These are phyloP conservation scores for Phanerodontia chrysosporium DNA, from an alignment of 768 basidiomycete species.

Conservation along the genomic window DNA sequence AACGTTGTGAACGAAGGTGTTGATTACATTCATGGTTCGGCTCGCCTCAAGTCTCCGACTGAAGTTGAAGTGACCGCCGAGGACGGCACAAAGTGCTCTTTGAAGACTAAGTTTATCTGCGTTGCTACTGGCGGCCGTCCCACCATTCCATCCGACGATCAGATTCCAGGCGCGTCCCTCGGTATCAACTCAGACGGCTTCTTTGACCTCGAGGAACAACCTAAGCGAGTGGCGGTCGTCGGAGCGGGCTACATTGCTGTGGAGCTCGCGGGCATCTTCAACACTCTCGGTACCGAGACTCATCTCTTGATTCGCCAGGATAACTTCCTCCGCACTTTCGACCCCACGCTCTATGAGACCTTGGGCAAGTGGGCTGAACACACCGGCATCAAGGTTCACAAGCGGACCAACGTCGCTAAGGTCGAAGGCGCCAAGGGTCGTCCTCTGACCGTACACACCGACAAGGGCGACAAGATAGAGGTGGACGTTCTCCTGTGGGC, in stretches of 20 bases:
- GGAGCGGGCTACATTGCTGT: conserved; percentile 99
- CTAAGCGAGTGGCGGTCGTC: conserved; percentile 88
- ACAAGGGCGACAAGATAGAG: conserved; percentile 72
- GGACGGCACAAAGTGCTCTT: conserved; percentile 64
- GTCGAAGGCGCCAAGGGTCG: conserved; percentile 74
- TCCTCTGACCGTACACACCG: conserved; percentile 67
- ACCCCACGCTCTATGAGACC: conserved; percentile 78
- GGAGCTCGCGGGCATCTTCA: conserved; percentile 92
- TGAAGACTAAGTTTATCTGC: conserved; percentile 74
- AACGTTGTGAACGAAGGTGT: conserved; percentile 88
- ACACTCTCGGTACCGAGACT: conserved; percentile 86
- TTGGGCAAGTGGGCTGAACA: conserved; percentile 92
- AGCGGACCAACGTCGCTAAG: conserved; percentile 64
- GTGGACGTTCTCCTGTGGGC: conserved; percentile 92
- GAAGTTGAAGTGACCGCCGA: conserved; percentile 68
- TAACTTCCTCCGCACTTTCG: conserved; percentile 89
- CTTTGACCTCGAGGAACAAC: conserved; percentile 87
- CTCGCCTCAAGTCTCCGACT: conserved; percentile 62
- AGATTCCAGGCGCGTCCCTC: conserved; percentile 85
- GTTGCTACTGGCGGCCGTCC: conserved; percentile 88
- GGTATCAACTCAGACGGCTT: conserved; percentile 96
- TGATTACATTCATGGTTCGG: conserved; percentile 80
- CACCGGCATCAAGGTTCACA: conserved; percentile 86
- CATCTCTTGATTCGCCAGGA: conserved; percentile 90
- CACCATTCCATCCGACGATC: conserved; percentile 67